These are phyloP conservation scores for Omphalea diandra DNA, from an alignment of 441 rosid genomes.

Conservation along the genomic window DNA sequence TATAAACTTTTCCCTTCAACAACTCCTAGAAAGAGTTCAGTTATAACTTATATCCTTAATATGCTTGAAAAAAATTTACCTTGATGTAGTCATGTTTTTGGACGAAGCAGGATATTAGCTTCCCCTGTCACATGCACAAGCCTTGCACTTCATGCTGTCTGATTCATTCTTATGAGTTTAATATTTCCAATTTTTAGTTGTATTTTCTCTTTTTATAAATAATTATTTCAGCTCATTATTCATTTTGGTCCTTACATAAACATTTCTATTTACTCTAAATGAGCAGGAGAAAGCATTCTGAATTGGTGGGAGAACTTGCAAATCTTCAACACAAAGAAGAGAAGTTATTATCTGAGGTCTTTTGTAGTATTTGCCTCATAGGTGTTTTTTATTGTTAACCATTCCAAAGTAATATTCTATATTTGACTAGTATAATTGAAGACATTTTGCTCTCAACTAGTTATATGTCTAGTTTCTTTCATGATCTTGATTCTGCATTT, in stretches of 20 bases:
- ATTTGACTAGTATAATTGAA: not conserved
- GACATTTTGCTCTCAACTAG: not conserved
- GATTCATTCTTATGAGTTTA: not conserved
- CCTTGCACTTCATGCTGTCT: not conserved
- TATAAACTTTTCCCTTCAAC: not conserved
- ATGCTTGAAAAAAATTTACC: not conserved
- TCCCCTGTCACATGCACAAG: not conserved
- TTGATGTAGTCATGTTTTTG: not conserved
- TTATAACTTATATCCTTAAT: not conserved
- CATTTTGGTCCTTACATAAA: slow-evolving; percentile 14
- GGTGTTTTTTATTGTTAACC: not conserved
- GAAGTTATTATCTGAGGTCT: slow-evolving; percentile 87
- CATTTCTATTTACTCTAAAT: slow-evolving; percentile 16
- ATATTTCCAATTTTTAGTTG: slow-evolving; percentile 1
- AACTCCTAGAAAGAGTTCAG: too few species aligned
- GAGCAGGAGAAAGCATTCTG: slow-evolving; percentile 88
- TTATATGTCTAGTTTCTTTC: not conserved
- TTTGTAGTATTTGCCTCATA: slow-evolving; percentile 20
- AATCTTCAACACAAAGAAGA: slow-evolving; percentile 84
- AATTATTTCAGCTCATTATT: not conserved
- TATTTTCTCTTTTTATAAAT: not conserved
- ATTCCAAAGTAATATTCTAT: not conserved
- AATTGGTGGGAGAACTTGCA: slow-evolving; percentile 80
- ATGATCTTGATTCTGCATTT: too few species aligned
- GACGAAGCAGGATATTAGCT: not conserved